Evolutionary conservation across 2,329 filamentous ascomycete species (phyloP), one percentile per base, ranked within the genome.

Genomic region (Aureobasidium lini): DNA sequence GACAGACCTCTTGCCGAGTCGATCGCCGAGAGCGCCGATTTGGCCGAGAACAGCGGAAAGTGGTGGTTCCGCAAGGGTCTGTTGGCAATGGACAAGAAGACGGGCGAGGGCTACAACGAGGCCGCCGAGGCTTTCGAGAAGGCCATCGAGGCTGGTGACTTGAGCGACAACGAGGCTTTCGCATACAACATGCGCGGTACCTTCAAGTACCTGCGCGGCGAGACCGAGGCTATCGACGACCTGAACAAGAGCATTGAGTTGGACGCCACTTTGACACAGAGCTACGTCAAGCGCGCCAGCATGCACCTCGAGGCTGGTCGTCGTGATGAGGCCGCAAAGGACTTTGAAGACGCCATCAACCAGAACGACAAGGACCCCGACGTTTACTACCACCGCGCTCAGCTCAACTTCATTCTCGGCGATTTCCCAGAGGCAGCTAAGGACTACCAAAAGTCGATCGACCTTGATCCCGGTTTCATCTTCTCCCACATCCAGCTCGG

Each of bases 401-500:
- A 99, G 76, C 85, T 97, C 23, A 92, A 96, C 79, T 99, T 99
- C 78, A 97, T 99, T 75, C 90, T 96, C 68, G 86, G 87, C 60
- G 93, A 97, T 72, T 95, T 95, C 67, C 85, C 87, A 59, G 90
- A 95, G 66, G 94, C 94, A 4, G 92, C 94, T 62, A 96, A 95
- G 79, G 94, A 99, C 77, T 99, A 99, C 79, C 94, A 99, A 75
- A 96, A 95, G 78, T 97, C 94, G 2, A 99, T 99, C 69, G 94
- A 99, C 68, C 83, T 99, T 32, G 94, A 99, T 79, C 84, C 85
- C 67, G 86, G 90, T 66, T 99, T 99, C 76, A 99, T 99, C 78
- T 99, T 96, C 83, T 97, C 93, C 7, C 94, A 99, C 78, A 99
- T 99, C 70, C 94, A 99, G 76, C 89, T 99, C 44, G 94, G 94